Evolutionary conservation across 371 early-diverging fungal genomes (phyloP), one percentile per base, ranked within the genome.

Genomic region (Mucor circinelloides): DNA sequence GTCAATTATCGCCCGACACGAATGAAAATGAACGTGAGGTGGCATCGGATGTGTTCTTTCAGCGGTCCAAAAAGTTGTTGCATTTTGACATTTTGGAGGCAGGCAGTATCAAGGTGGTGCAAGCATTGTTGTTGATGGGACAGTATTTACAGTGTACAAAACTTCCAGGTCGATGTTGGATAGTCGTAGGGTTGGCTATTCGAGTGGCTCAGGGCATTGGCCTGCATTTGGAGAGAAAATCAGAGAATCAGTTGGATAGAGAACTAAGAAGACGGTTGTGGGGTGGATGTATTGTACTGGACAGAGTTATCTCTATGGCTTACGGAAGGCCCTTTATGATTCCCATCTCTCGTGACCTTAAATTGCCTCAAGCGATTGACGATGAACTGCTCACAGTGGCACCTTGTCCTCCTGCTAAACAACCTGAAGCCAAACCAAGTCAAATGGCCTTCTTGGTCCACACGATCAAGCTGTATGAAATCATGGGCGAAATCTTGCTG

Each of bases 241-340:
- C 42, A 7, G 67, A 67, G n/a, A 56, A 38, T 12, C 69, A 55
- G 10, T 67, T 73, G 13, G 66, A 73, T 13, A 42, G 56, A 23
- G 67, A 73, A 28, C 27, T 73, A 23, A 63, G 67, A 13, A 73
- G 71, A 42, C 31, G 73, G 5, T 50, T 73, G 17, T 73, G 73
- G 73, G 70, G 69, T 13, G 73, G 73, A 31, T 73, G 73, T n/a
- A 63, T 73, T 32, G 67, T 70, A 27, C 60, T 73, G 31, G 73
- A 73, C 40, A 69, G 73, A 58, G 63, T 73, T 13, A 73, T 73
- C 6, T 73, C 73, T 6, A 73, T 73, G 73, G 70, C 73, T 1
- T 73, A 73, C 36, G 73, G 73, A 13, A 70, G 73, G 3, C 73
- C 73, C 0, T 73, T 73, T 23, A 73, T 73, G 73, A 70, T 73